These are phyloP conservation scores for Lotmaria passim DNA, from an alignment of 208 protist genomes.

Conservation along the genomic window DNA sequence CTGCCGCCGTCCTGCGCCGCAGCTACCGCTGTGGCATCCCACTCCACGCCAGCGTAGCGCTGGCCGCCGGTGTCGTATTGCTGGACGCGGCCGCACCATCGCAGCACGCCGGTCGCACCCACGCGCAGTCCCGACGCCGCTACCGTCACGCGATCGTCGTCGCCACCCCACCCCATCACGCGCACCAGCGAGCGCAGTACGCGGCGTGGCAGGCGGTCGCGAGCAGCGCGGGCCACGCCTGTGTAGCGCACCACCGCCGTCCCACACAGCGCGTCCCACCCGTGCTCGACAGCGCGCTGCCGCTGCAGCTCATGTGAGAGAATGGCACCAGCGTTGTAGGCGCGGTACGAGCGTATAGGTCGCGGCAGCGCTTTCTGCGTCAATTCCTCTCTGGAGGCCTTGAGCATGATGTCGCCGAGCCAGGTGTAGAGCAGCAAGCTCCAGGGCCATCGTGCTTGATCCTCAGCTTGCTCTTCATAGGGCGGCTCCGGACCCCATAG, in stretches of 20 bases:
- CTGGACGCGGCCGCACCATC: conserved; percentile 51
- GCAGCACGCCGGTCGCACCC: conserved; percentile 31
- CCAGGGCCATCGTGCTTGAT: conserved; percentile 21
- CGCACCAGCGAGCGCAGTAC: not conserved
- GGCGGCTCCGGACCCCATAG: conserved; percentile 18
- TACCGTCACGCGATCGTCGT: not conserved
- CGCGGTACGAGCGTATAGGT: conserved; percentile 28
- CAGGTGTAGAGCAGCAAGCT: conserved; percentile 45
- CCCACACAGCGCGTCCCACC: not conserved
- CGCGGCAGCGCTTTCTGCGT: conserved; percentile 32
- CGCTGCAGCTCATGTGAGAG: conserved; percentile 29
- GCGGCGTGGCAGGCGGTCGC: conserved; percentile 1
- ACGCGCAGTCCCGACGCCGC: not conserved
- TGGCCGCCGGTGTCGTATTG: conserved; percentile 31
- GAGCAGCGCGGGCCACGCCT: not conserved
- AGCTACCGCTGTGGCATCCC: conserved; percentile 16
- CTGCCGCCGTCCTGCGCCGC: not conserved
- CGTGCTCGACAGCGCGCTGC: conserved; percentile 21
- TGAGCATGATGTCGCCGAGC: conserved; percentile 37
- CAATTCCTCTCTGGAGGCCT: conserved; percentile 40
- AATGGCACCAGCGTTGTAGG: conserved; percentile 29
- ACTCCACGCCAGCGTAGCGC: conserved; percentile 60
- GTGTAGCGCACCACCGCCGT: not conserved
- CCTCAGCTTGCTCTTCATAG: conserved; percentile 38
- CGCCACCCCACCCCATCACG: not conserved